A percentile compares a stretch with the other conserved stretches of the same genome.
Conservation (phyloP, 2,329 filamentous ascomycete species). For the Onygenales sp. region DNA sequence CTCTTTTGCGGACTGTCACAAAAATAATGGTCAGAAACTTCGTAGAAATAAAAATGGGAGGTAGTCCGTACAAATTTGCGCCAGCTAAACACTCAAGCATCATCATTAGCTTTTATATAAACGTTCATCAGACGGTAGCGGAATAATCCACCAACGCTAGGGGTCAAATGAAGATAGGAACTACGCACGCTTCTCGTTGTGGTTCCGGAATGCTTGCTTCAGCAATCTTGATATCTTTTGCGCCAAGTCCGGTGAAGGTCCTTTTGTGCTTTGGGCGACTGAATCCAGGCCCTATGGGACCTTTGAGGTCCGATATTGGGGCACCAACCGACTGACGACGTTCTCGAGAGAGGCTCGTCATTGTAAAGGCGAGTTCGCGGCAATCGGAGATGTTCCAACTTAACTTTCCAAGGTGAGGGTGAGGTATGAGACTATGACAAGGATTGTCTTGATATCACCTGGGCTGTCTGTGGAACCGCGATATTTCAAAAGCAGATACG, state of each 20-base stretch:
- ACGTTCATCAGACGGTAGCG: background rate
- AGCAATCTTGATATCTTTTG: slow-evolving; percentile 83
- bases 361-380: background rate
- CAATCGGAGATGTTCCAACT: too few relatives aligned
- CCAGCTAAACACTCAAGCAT: slow-evolving; percentile 36
- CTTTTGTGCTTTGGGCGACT: slow-evolving; percentile 92
- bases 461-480: too few relatives aligned
- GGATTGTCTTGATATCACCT: too few relatives aligned
- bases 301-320: slow-evolving; percentile 77
- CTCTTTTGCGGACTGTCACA: slow-evolving; percentile 47
- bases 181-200: slow-evolving; percentile 62
- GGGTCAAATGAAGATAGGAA: background rate
- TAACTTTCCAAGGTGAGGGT: too few relatives aligned
- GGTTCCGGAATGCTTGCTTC: slow-evolving; percentile 86
- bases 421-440: too few relatives aligned
- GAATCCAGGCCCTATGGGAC: slow-evolving; percentile 76
- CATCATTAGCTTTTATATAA: background rate
- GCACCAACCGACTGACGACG: slow-evolving; percentile 72
- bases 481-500: too few relatives aligned
- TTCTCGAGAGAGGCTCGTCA: slow-evolving; percentile 45
- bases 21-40: slow-evolving; percentile 5
- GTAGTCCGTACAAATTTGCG: slow-evolving; percentile 44
- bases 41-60: background rate
- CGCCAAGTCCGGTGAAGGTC: slow-evolving; percentile 88
- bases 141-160: background rate